A percentile compares a stretch with the other conserved stretches of the same genome.
Evolutionary conservation across 1,139 yeast species (phyloP).

Genomic region (Pneumocystis oryctolagi): DNA sequence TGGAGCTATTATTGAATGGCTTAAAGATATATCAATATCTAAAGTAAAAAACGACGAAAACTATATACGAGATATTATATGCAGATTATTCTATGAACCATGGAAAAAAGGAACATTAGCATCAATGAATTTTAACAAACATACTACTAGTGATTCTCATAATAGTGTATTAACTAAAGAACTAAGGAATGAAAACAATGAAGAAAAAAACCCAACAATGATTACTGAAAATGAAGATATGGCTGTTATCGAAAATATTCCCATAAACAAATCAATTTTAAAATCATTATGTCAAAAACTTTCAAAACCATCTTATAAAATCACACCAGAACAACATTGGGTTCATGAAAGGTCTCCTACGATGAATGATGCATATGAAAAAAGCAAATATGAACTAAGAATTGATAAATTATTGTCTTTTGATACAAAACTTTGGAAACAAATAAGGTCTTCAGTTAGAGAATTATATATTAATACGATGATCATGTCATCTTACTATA

Average conservation of each 20-base stretch:
- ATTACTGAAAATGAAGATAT: background rate
- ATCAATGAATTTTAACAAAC: conserved; percentile 1
- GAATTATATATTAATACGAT: conserved; percentile 57
- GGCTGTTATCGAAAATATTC: background rate
- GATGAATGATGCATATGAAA: background rate
- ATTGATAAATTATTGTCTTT: conserved; percentile 37
- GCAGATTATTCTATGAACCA: conserved; percentile 36
- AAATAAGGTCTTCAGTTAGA: conserved; percentile 44
- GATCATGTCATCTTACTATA: conserved; percentile 48
- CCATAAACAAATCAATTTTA: background rate
- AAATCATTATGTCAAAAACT: background rate
- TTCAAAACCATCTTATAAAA: background rate
- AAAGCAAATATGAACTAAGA: background rate
- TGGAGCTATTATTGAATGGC: conserved; percentile 53
- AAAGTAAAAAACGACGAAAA: conserved; percentile 39
- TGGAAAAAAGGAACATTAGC: conserved; percentile 35
- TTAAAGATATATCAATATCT: conserved; percentile 43
- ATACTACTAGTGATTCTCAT: background rate
- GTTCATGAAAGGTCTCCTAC: background rate
- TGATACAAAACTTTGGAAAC: conserved; percentile 62
- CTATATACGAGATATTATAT: conserved; percentile 37
- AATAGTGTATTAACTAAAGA: background rate
- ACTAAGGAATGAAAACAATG: background rate
- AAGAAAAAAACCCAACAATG: background rate
- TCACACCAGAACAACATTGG: background rate